Evolutionary conservation across 495 filamentous ascomycete genomes (phyloP), one percentile per base, ranked within the genome.

Genomic region (Aspergillus coremiiformis): DNA sequence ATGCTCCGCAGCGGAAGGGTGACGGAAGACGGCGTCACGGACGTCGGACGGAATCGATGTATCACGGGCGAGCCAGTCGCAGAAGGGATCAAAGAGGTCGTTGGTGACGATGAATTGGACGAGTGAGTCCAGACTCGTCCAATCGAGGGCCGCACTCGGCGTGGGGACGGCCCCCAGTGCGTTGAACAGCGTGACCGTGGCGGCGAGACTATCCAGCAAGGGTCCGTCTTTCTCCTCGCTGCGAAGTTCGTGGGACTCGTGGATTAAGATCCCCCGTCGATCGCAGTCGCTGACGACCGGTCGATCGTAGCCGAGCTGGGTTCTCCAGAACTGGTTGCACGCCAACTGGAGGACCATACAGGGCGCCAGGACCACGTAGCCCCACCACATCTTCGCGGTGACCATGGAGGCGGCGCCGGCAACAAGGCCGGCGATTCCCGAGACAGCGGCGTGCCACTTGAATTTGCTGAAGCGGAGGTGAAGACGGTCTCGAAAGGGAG

Each of bases 401-500:
- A 74, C 67, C 54, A 78, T 68, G 0, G 74, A 77, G 3, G 69
- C 74, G 10, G 65, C 74, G n/a, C 75, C 77, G 11, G 75, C 73
- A 6, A 77, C 59, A 0, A 77, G 39, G 1, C 73, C 75, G n/a
- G 66, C 73, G 0, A 71, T 1, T 0, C 73, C 74, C 23, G 69
- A 74, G 14, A 73, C 33, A 0, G 58, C 29, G 2, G 72, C 65
- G 50, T 79, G 74, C 47, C 68, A 63, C 32, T 70, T 63, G 30
- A 79, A 63, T 1, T 63, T 54, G 14, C 54, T 49, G 17, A 73
- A 65, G 1, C 77, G 66, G 1, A 56, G 58, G 14, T 60, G 62
- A 0, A 78, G 47, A 11, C 64, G 61, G 1, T 42, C 24, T n/a
- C 53, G 39, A 17, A 66, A 46, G 6, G 44, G 47, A 6, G 52